These are phyloP conservation scores for Posidonia australis DNA, from an alignment of 106 monocot genomes.

Conservation along the genomic window DNA sequence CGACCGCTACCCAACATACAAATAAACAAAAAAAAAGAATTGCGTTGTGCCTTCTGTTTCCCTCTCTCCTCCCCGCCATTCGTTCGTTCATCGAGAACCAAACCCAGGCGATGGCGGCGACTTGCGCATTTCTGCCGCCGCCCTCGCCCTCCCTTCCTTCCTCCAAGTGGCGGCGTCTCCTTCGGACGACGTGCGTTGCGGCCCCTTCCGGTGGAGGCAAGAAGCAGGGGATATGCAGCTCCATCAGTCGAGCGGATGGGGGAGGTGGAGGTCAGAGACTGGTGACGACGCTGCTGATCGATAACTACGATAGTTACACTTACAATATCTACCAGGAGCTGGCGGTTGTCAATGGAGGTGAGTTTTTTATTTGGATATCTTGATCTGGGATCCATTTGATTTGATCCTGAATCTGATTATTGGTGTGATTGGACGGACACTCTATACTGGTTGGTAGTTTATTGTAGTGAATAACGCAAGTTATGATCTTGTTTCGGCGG, in stretches of 20 bases:
- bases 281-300: constrained; percentile 74
- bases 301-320: constrained; percentile 98
- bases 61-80: no score
- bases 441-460: no score
- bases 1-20: no score
- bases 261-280: not conserved
- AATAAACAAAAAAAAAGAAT: no score
- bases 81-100: no score
- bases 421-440: no score
- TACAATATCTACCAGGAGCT: constrained; percentile 89
- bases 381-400: not conserved
- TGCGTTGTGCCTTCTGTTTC: no score
- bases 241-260: no score
- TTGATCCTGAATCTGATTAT: not conserved
- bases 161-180: not conserved
- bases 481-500: no score
- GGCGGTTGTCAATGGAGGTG: constrained; percentile 75
- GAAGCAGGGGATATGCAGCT: not conserved
- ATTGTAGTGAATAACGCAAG: no score
- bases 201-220: not conserved
- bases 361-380: not conserved
- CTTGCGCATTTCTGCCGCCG: not conserved
- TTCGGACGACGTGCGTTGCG: not conserved
- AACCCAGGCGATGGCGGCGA: not conserved
- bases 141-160: not conserved